Evolutionary conservation across 495 filamentous ascomycete species (phyloP).

Genomic region (Pyrenopolyporus hunteri): DNA sequence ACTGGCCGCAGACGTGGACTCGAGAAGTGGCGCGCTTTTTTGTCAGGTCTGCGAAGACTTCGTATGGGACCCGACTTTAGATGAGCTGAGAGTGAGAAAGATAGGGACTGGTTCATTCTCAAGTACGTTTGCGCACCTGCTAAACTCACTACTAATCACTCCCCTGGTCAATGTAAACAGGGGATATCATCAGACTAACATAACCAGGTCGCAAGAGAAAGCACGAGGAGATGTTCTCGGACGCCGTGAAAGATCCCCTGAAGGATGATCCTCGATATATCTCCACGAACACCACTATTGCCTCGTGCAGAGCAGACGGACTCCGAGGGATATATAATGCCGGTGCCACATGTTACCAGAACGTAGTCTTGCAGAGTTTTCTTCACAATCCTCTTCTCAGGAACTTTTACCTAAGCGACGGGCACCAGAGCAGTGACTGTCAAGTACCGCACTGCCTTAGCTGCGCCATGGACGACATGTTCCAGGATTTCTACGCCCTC

Average conservation of each 20-base stretch:
- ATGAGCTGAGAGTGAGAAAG: constrained; percentile 69
- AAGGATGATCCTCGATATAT: constrained; percentile 68
- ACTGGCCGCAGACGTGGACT: constrained; percentile 73
- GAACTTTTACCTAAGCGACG: constrained; percentile 85
- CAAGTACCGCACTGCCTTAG: constrained; percentile 71
- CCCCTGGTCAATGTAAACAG: background rate
- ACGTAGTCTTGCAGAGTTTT: constrained; percentile 84
- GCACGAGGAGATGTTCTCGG: constrained; percentile 62
- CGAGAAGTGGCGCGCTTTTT: constrained; percentile 73
- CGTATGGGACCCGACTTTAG: constrained; percentile 84
- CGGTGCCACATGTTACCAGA: constrained; percentile 92
- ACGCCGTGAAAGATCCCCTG: constrained; percentile 57
- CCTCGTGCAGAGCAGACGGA: constrained; percentile 72
- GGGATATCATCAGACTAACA: background rate
- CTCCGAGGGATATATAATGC: constrained; percentile 92
- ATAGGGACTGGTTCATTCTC: constrained; percentile 60
- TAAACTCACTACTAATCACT: background rate
- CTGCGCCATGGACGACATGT: constrained; percentile 89
- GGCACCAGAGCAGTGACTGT: constrained; percentile 76
- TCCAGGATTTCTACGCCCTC: constrained; percentile 82
- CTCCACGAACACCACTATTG: constrained; percentile 61
- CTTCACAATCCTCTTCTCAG: constrained; percentile 86
- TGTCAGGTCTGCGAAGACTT: constrained; percentile 87
- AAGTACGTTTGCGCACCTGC: constrained; percentile 34
- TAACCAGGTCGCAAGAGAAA: constrained; percentile 61